Evolutionary conservation across 352 stramenopile genomes (phyloP), one percentile per base, ranked within the genome.

Genomic region (Phytophthora citrophthora): DNA sequence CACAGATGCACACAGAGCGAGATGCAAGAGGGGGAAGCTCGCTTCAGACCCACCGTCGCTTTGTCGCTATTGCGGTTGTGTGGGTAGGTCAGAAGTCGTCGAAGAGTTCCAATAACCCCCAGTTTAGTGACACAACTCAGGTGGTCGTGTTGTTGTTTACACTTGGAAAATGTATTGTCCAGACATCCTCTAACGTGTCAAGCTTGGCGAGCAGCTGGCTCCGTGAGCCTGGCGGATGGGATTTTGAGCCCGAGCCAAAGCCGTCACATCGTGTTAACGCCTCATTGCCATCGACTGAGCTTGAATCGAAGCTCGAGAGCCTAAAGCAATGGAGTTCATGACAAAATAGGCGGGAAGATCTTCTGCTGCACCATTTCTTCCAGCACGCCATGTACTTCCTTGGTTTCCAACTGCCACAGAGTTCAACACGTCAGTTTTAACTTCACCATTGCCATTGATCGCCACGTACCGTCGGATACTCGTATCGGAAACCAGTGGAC

Each of bases 341-440:
- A 76, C 52, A 94, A 79, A 27, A 94, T 69, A 11, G 83, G 86
- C 27, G 86, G 86, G 53, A 94, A 94, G 47, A 94, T 91, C 64
- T 86, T 80, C 64, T 94, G 86, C 57, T 72, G 67, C 50, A 93
- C 83, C 68, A 92, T 83, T 59, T 91, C 83, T 64, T 93, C 68
- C 46, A 94, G 63, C 45, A 92, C 69, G 4, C 44, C 18, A 57
- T 79, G 82, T 47, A 94, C 65, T 43, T 93, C 75, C 18, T 80
- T 74, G 6, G 73, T 71, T 47, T 87, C 59, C 49, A 93, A 67
- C 86, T 91, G 45, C 51, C 32, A 66, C 36, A 57, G 36, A 63
- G 32, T 58, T 48, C 66, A 41, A 39, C 52, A 55, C n/a, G 50
- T 67, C 18, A 58, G 24, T 24, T 58, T 29, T 4, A 8, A 29